Percentiles rank a stretch among this genome's conserved stretches.
Evolutionary conservation across 2,329 filamentous ascomycete genomes (phyloP).

Genomic region (Curvularia sp.): DNA sequence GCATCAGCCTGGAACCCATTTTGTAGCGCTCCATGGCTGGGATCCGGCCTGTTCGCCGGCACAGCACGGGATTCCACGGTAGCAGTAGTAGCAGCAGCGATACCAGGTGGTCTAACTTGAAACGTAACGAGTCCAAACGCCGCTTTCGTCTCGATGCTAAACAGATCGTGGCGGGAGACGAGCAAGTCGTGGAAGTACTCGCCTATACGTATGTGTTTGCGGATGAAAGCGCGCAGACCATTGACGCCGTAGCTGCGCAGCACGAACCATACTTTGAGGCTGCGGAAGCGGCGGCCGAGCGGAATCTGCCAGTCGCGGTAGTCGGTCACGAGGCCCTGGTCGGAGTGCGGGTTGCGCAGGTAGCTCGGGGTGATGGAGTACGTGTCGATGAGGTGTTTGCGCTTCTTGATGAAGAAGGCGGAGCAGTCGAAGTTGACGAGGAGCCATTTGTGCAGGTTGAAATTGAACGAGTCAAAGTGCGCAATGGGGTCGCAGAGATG

Average conservation of each 20-base stretch:
- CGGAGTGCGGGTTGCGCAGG: slow-evolving; percentile 80
- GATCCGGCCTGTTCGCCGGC: slow-evolving; percentile 28
- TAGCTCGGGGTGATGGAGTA: slow-evolving; percentile 82
- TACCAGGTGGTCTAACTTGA: slow-evolving; percentile 59
- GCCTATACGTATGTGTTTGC: slow-evolving; percentile 72
- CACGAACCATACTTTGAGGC: slow-evolving; percentile 95
- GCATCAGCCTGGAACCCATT: slow-evolving; percentile 48
- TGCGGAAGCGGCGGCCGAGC: slow-evolving; percentile 84
- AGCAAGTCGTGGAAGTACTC: slow-evolving; percentile 72
- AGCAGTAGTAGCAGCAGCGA: background rate
- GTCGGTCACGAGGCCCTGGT: slow-evolving; percentile 85
- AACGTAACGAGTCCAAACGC: slow-evolving; percentile 84
- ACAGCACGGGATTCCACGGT: background rate
- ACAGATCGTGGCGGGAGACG: slow-evolving; percentile 69
- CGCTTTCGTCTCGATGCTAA: slow-evolving; percentile 76
- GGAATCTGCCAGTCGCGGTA: slow-evolving; percentile 98
- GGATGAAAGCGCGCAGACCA: slow-evolving; percentile 77
- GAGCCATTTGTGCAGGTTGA: slow-evolving; percentile 98
- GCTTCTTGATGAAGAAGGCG: slow-evolving; percentile 78
- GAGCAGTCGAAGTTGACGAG: slow-evolving; percentile 88
- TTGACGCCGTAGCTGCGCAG: slow-evolving; percentile 80
- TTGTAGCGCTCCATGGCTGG: slow-evolving; percentile 41
- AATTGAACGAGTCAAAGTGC: slow-evolving; percentile 85
- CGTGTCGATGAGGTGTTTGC: slow-evolving; percentile 78
- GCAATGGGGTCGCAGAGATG: slow-evolving; percentile 68